Conservation (phyloP, 352 stramenopile species). For the Pythium aquatile region DNA sequence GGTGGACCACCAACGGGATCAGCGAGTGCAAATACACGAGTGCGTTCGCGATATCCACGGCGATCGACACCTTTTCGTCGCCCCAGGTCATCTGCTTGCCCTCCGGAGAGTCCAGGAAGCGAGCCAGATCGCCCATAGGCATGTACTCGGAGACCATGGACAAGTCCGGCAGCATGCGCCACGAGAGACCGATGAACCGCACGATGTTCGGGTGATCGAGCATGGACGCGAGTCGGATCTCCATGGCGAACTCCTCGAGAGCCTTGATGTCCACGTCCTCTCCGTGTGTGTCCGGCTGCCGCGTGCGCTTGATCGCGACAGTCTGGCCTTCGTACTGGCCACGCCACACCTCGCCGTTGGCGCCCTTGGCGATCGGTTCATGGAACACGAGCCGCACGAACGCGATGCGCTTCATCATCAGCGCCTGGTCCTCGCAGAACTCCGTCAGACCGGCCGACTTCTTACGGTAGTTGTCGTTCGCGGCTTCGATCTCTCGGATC, state of each 20-base stretch:
- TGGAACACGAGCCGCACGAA: constrained; percentile 8
- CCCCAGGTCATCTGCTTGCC: constrained; percentile 24
- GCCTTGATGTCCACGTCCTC: constrained; percentile 14
- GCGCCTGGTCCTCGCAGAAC: constrained; percentile 15
- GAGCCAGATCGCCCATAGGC: constrained; percentile 39
- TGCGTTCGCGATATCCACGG: constrained; percentile 27
- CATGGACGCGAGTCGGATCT: constrained; percentile 32
- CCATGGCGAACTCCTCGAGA: constrained; percentile 27
- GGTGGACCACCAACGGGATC: constrained; percentile 28
- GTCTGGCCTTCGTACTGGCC: constrained; percentile 4
- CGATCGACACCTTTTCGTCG: constrained; percentile 38
- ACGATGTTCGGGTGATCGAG: constrained; percentile 41
- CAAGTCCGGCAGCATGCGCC: constrained; percentile 33
- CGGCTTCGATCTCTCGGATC: constrained; percentile 4
- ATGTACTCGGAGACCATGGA: constrained; percentile 41
- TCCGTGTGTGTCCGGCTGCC: neutral
- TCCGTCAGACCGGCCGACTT: constrained; percentile 10
- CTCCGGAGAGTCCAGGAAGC: constrained; percentile 20
- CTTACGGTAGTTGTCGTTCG: constrained; percentile 15
- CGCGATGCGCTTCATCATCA: constrained; percentile 15
- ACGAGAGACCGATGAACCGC: constrained; percentile 40
- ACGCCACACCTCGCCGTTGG: constrained; percentile 10
- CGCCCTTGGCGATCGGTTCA: constrained; percentile 7
- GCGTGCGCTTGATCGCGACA: constrained; percentile 2
- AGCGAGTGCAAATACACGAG: constrained; percentile 42